These are phyloP conservation scores for Aspergillus nomiae DNA, from an alignment of 2,329 filamentous ascomycete species.

Conservation along the genomic window DNA sequence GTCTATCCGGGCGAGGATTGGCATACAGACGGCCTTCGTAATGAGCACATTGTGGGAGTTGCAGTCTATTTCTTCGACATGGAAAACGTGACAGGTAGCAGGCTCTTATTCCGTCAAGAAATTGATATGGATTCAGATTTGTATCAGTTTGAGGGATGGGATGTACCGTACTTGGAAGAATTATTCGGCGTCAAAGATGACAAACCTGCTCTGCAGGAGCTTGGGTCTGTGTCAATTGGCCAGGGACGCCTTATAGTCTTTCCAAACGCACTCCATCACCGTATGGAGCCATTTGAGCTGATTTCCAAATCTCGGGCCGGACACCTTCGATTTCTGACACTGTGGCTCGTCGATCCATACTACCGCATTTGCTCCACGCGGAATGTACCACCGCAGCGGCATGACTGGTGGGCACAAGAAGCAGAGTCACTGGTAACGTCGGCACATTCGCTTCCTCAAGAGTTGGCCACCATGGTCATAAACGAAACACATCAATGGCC, in stretches of 20 bases:
- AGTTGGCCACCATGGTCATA: neutral
- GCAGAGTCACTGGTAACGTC: neutral
- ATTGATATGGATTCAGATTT: neutral
- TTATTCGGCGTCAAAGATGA: slow-evolving; percentile 9
- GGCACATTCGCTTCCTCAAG: neutral
- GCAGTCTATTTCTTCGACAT: slow-evolving; percentile 10
- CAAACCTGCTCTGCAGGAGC: slow-evolving; percentile 8
- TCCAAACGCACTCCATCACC: slow-evolving; percentile 13
- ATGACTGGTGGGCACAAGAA: slow-evolving; percentile 36
- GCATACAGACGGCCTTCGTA: slow-evolving; percentile 14
- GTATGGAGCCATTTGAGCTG: slow-evolving; percentile 12
- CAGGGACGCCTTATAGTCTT: slow-evolving; percentile 15
- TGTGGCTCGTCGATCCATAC: slow-evolving; percentile 17
- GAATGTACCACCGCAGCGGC: slow-evolving; percentile 17
- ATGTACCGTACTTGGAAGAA: slow-evolving; percentile 11
- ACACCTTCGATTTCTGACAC: slow-evolving; percentile 11
- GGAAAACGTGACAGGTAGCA: slow-evolving; percentile 12
- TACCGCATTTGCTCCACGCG: slow-evolving; percentile 17
- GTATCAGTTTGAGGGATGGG: slow-evolving; percentile 6
- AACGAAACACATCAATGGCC: neutral
- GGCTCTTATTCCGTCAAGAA: slow-evolving; percentile 12
- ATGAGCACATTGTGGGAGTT: slow-evolving; percentile 11
- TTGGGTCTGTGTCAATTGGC: slow-evolving; percentile 14
- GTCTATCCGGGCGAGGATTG: slow-evolving; percentile 13
- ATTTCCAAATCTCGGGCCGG: slow-evolving; percentile 12